phyloP scores from a whole-genome alignment of 768 basidiomycete genomes.

The Xerocomus spinulosus region DNA sequence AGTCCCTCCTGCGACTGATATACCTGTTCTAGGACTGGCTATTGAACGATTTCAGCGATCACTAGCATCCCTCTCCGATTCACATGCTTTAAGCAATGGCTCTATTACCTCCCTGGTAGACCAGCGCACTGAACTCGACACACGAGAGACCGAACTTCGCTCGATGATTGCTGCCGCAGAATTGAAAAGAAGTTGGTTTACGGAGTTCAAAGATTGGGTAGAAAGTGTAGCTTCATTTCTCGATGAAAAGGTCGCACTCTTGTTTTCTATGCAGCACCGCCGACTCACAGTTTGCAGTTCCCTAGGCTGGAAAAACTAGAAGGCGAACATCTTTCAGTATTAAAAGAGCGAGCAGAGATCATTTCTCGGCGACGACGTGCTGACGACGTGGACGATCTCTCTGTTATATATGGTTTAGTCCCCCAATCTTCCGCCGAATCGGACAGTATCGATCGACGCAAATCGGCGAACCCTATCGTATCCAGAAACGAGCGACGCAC shows the following conservation, averaged over 20 bases:
- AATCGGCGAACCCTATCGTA: constrained; percentile 41
- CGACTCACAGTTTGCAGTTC: constrained; percentile 43
- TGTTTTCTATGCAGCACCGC: background rate
- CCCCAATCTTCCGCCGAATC: constrained; percentile 29
- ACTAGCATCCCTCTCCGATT: constrained; percentile 56
- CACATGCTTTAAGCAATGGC: constrained; percentile 60
- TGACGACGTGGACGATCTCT: constrained; percentile 81
- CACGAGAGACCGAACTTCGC: constrained; percentile 68
- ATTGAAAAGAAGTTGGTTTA: constrained; percentile 78
- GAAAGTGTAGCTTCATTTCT: constrained; percentile 82
- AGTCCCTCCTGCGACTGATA: constrained; percentile 64
- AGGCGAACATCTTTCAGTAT: constrained; percentile 64
- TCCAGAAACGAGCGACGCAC: constrained; percentile 51
- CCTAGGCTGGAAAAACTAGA: constrained; percentile 76
- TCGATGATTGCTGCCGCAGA: constrained; percentile 72
- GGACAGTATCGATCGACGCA: constrained; percentile 55
- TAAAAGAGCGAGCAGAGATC: constrained; percentile 72
- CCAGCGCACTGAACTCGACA: constrained; percentile 61
- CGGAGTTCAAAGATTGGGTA: constrained; percentile 71
- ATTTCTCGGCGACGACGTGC: constrained; percentile 57
- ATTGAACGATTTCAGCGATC: constrained; percentile 57
- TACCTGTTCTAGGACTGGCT: constrained; percentile 62
- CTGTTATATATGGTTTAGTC: constrained; percentile 58
- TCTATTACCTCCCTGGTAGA: constrained; percentile 53
- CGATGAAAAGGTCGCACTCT: constrained; percentile 69